Evolutionary conservation across 768 basidiomycete species (phyloP).

Genomic region (Hygrocybe coccinea): DNA sequence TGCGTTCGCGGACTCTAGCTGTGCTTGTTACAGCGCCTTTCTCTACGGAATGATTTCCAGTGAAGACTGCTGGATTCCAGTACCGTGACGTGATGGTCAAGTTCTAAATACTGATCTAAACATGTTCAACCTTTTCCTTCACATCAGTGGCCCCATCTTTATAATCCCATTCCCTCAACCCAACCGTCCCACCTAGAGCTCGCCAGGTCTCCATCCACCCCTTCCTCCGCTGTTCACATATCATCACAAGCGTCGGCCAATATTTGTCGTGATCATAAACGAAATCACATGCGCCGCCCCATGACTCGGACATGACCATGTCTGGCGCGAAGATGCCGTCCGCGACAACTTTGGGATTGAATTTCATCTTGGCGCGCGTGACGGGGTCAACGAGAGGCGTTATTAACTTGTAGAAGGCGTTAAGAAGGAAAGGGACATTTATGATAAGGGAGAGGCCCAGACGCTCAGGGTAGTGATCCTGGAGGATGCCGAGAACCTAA

Average conservation of each 20-base stretch:
- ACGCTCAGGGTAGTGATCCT: conserved; percentile 83
- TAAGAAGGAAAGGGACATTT: conserved; percentile 76
- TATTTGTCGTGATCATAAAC: conserved; percentile 71
- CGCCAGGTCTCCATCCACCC: conserved; percentile 60
- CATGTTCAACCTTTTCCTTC: not conserved
- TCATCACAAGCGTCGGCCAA: conserved; percentile 59
- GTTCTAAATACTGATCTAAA: too few relatives aligned
- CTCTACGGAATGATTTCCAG: too few relatives aligned
- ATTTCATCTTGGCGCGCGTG: conserved; percentile 69
- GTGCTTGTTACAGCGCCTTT: too few relatives aligned
- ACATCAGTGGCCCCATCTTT: conserved; percentile 34
- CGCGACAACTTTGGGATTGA: conserved; percentile 63
- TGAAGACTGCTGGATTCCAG: too few relatives aligned
- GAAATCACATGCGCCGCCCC: conserved; percentile 65
- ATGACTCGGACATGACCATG: conserved; percentile 64
- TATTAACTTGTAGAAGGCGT: conserved; percentile 72
- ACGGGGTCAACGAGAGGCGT: conserved; percentile 80
- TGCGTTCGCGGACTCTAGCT: too few relatives aligned
- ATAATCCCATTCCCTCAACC: conserved; percentile 76
- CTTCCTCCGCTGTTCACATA: conserved; percentile 48
- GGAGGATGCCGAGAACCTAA: conserved; percentile 57
- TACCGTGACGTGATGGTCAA: too few relatives aligned
- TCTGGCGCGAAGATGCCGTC: conserved; percentile 66
- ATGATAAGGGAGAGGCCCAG: conserved; percentile 69
- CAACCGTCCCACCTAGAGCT: conserved; percentile 60